Base-by-base conservation (phyloP, 2,329 filamentous ascomycete genomes). In the Penicillium glabrum region DNA sequence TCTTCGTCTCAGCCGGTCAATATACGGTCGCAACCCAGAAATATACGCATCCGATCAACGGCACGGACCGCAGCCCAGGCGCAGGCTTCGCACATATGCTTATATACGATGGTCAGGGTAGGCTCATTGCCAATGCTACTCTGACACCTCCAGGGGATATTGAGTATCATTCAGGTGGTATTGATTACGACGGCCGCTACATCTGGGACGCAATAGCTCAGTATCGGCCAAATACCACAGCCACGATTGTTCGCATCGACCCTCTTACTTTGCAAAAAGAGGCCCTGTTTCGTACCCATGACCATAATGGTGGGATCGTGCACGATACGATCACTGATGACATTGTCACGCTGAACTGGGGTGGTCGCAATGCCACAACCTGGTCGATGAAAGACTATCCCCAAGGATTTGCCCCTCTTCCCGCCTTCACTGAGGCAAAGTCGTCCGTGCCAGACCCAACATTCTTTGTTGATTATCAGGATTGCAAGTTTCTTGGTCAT, bases 1-100 rank as follows among this genome's bases (percentile, higher is more conserved):
- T 77, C 53, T 71, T 81, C 57, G 71, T 82, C 39, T 77, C 75
- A 23, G 73, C 75, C 10, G 79, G 76, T 19, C 75, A 81, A 61
- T 81, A 77, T 61, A 79, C 72, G 4, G 62, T 67, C 23, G 67
- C 67, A 1, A 80, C 77, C 3, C 51, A 71, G 14, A 75, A 75
- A 54, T 80, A 75, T 60, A 57, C 63, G 47, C 52, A 86, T 72
- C 86, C 86, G 81, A 84, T 88, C 48, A 88, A 86, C 2, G 86
- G 86, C 6, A 83, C 86, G 6, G 85, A 88, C 65, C 73, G 78
- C 24, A 75, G 72, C 7, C 57, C 76, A 1, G 78, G 79, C 4
- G 71, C 71, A 3, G 79, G 80, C 0, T 80, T 79, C 48, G 75
- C 74, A 8, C 79, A 82, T 51, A 54, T 82, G 45, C 69, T 80